These are phyloP conservation scores for Kitagawia praeruptora DNA, from an alignment of 129 eudicot species.

Conservation along the genomic window DNA sequence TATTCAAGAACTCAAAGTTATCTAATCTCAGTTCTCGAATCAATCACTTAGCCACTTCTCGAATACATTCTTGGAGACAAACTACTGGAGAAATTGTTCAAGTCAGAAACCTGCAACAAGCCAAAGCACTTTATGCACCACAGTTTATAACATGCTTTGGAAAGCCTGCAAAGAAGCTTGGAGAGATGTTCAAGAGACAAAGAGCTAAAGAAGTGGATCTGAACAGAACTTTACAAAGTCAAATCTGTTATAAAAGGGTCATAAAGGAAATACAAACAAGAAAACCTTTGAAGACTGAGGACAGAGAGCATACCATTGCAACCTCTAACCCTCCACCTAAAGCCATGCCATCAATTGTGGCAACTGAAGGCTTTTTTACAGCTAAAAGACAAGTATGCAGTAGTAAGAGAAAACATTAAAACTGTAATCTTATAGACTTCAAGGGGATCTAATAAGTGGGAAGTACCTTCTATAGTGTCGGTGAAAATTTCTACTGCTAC, in stretches of 20 bases:
- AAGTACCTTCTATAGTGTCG: slow-evolving; percentile 67
- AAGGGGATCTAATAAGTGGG: background rate
- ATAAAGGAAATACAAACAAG: background rate
- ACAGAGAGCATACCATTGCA: slow-evolving; percentile 65
- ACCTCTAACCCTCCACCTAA: slow-evolving; percentile 96
- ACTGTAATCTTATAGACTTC: background rate
- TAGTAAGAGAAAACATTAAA: background rate
- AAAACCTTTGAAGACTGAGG: background rate
- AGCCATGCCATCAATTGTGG: slow-evolving; percentile 92
- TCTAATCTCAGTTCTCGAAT: no score
- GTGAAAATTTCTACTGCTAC: slow-evolving; percentile 68
- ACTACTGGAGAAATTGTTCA: no score
- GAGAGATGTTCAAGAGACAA: no score
- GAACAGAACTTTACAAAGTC: no score
- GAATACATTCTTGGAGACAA: no score
- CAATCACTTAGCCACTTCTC: no score
- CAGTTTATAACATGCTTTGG: no score
- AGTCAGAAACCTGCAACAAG: no score
- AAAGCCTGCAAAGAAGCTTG: no score
- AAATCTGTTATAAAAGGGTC: slow-evolving; percentile 12
- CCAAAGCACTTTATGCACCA: no score
- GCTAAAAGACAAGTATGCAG: slow-evolving; percentile 32
- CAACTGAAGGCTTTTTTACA: slow-evolving; percentile 81
- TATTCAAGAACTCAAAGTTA: no score
- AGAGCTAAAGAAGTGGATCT: no score